A percentile compares a stretch with the other conserved stretches of the same genome.
These are phyloP conservation scores for Globisporangium megalacanthum DNA, from an alignment of 352 stramenopile species.

Conservation along the genomic window DNA sequence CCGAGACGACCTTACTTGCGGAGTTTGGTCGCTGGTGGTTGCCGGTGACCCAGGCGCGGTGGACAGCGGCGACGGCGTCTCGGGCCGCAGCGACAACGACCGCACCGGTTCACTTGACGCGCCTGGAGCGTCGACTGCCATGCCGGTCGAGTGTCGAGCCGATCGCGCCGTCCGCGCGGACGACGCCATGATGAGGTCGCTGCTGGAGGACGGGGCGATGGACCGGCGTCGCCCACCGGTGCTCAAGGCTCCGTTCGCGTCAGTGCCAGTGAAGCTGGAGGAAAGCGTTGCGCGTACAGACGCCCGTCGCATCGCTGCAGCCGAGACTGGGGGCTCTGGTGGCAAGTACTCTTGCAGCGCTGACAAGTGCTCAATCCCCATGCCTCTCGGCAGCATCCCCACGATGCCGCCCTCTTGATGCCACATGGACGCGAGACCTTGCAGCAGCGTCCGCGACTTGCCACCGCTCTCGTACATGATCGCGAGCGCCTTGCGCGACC, in stretches of 20 bases:
- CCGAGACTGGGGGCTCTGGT: neutral
- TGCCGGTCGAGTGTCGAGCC: too few species aligned
- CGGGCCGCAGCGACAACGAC: neutral
- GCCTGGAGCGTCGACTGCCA: too few species aligned
- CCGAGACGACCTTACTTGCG: neutral
- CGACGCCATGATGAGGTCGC: too few species aligned
- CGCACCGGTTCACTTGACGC: neutral
- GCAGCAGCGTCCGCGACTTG: conserved; percentile 55
- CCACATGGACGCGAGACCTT: conserved; percentile 61
- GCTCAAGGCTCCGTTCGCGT: neutral
- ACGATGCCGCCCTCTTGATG: conserved; percentile 38
- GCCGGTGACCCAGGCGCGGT: neutral
- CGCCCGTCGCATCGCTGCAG: neutral
- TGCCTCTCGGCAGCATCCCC: conserved; percentile 29
- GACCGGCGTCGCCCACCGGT: neutral
- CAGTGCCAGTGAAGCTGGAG: neutral
- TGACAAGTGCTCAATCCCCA: conserved; percentile 26
- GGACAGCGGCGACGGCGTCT: neutral
- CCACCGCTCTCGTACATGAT: conserved; percentile 48
- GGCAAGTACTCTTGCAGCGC: conserved; percentile 41
- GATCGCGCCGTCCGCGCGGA: neutral
- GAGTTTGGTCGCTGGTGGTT: neutral
- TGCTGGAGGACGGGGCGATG: neutral
- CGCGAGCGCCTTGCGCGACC: conserved; percentile 49
- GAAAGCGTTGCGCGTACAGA: conserved; percentile 10